Evolutionary conservation across 345 rosid genomes (phyloP), one percentile per base, ranked within the genome.

Genomic region (Corymbia maculata): DNA sequence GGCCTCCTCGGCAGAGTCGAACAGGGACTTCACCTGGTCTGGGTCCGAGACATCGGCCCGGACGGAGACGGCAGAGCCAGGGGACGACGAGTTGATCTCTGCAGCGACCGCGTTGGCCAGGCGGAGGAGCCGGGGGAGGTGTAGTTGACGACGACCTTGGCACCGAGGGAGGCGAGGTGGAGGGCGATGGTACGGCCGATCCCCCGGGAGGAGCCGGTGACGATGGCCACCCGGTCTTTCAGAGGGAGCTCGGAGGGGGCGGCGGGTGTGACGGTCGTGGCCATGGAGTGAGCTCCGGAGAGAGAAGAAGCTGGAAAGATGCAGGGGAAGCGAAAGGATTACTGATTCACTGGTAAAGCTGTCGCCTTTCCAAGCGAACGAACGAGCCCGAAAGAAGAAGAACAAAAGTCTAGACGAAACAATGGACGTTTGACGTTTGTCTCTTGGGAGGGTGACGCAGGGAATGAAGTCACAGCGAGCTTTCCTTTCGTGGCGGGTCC

Each of bases 131-230:
- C 14, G 88, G 84, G 88, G 75, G 93, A 92, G 59, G 86, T 55
- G 90, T 90, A 92, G 66, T 91, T 92, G 85, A 93, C 55, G 86
- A 93, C 92, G 52, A 92, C 49, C 53, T 85, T 90, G 5, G 93
- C 93, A 22, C 94, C 94, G n/a, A 93, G 90, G 4, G 90, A 91
- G 68, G 91, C 92, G 47, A 93, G 88, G 86, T 92, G 93, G 88
- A 89, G 85, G 53, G 92, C 93, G 42, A 92, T 88, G 85, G 92
- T 92, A 21, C 88, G 88, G 19, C 94, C 94, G 1, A 92, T 93
- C 75, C 93, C 94, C 3, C 93, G 89, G n/a, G 94, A 93, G 52
- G 92, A 89, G 85, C 94, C 94, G 8, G 93, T 91, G 32, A 93
- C 94, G 32, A 92, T 91, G 85, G 92, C 93, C 28, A 90, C 92